phyloP scores from a whole-genome alignment of 2,329 filamentous ascomycete genomes.

The Aspergillus tanneri region DNA sequence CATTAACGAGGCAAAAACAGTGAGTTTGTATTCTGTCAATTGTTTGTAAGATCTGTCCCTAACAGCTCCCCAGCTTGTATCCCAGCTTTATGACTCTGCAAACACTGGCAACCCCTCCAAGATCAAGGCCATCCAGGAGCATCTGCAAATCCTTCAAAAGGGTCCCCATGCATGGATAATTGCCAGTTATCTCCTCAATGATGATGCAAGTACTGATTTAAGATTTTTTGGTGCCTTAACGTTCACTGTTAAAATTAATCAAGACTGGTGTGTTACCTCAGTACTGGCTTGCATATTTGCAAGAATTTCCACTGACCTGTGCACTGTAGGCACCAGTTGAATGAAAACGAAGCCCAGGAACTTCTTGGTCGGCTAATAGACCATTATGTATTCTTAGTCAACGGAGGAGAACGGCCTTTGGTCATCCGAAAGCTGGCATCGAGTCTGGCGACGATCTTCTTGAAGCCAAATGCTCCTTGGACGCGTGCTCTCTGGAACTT shows the following conservation, averaged over 20 bases:
- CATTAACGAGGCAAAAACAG: slow-evolving; percentile 30
- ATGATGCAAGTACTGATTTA: slow-evolving; percentile 68
- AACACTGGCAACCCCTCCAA: slow-evolving; percentile 45
- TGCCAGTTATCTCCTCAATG: slow-evolving; percentile 70
- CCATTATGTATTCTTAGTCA: slow-evolving; percentile 44
- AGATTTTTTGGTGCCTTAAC: slow-evolving; percentile 92
- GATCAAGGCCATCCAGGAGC: slow-evolving; percentile 63
- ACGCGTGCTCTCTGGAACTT: slow-evolving; percentile 37
- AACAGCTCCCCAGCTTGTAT: slow-evolving; percentile 36
- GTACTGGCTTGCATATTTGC: not conserved
- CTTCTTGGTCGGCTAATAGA: slow-evolving; percentile 44
- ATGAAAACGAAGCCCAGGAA: slow-evolving; percentile 31
- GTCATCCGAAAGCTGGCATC: slow-evolving; percentile 50
- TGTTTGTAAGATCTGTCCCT: not conserved
- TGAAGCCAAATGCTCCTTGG: slow-evolving; percentile 42
- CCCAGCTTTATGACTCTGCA: slow-evolving; percentile 43
- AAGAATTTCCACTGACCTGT: slow-evolving; percentile 3
- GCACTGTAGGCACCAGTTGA: slow-evolving; percentile 36
- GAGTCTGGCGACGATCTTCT: slow-evolving; percentile 46
- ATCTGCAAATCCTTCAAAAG: slow-evolving; percentile 74
- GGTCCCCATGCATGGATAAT: slow-evolving; percentile 82
- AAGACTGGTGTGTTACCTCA: slow-evolving; percentile 66
- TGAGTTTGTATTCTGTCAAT: slow-evolving; percentile 15
- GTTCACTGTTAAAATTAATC: slow-evolving; percentile 90
- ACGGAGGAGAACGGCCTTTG: slow-evolving; percentile 38